These are phyloP conservation scores for Triticum dicoccoides DNA, from an alignment of 176 grass and related monocot genomes.

Conservation along the genomic window DNA sequence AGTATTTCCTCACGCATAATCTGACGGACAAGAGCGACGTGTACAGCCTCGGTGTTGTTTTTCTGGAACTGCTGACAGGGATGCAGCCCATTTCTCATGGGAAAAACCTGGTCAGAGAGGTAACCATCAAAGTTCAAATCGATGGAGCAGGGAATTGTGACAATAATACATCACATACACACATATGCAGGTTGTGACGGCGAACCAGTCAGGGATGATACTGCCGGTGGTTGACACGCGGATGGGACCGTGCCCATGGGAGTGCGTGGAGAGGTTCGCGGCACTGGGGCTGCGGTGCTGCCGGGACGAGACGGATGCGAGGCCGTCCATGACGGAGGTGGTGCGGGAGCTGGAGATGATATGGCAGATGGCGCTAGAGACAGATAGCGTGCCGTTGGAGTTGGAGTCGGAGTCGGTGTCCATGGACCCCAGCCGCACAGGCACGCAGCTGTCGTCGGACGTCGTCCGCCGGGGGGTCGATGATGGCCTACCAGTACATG, in stretches of 20 bases:
- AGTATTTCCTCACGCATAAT: slow-evolving; percentile 79
- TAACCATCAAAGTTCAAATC: background rate
- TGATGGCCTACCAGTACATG: background rate
- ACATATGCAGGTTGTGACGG: background rate
- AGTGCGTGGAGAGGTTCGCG: slow-evolving; percentile 58
- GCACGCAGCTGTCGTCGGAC: too few species aligned
- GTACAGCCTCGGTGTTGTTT: slow-evolving; percentile 78
- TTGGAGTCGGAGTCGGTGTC: too few species aligned
- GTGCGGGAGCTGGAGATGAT: slow-evolving; percentile 58
- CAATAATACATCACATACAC: too few species aligned
- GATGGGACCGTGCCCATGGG: slow-evolving; percentile 50
- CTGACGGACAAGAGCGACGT: slow-evolving; percentile 83
- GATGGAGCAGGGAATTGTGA: too few species aligned
- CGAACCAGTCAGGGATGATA: slow-evolving; percentile 54
- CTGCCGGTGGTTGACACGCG: slow-evolving; percentile 45
- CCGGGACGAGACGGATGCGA: slow-evolving; percentile 53
- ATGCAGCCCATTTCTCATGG: slow-evolving; percentile 90
- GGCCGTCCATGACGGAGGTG: slow-evolving; percentile 64
- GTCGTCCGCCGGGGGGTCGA: background rate
- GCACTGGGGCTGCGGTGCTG: slow-evolving; percentile 54
- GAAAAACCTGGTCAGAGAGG: slow-evolving; percentile 74
- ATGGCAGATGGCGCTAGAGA: slow-evolving; percentile 52
- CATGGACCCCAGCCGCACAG: too few species aligned
- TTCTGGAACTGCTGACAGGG: slow-evolving; percentile 72
- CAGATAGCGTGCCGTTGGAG: background rate